Base-by-base conservation (phyloP, 2,329 filamentous ascomycete species). In the Pseudocercospora musae region DNA sequence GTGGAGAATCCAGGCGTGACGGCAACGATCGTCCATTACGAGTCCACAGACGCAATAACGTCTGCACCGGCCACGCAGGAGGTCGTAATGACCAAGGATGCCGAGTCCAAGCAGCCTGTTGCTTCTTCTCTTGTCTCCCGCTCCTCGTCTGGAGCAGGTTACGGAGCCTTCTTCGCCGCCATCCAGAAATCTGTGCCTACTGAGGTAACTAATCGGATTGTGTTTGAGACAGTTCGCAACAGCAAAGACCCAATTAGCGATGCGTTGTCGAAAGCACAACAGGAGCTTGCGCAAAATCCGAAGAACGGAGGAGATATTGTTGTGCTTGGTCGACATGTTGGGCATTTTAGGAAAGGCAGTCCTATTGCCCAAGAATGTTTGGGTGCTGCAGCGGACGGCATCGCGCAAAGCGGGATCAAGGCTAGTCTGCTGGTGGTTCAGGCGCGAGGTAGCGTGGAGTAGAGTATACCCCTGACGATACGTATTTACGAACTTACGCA, bases 1-100 rank as follows among this genome's bases (percentile, higher is more conserved):
- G 91, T 89, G 0, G 87, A 89, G 73, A 95, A 92, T 70, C 83
- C 86, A 3, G 85, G 90, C 48, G 86, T 96, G 25, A 93, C 91
- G 0, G 91, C 88, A 0, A 94, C 90, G 0, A 84, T 97, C 31
- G 80, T 89, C 0, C 87, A 87, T 64, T 81, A 91, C 60, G 74
- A 79, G 40, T 67, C 75, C 1, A 67, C 56, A n/a, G 64, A 67
- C 15, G 52, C 25, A 10, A 58, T 60, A 8, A 33, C 29, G 20
- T 10, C 52, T 20, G 53, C 62, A 10, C 49, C 62, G 13, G 58
- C 59, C 2, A 33, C 61, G 1, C 29, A 75, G 0, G 63, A 64
- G n/a, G 49, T 50, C 15, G 42, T 58, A 7, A 46, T 59, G 13
- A 46, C 65, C 20, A 65, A 66, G 44, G 62, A 56, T 13, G 21